Evolutionary conservation across 2,329 filamentous ascomycete genomes (phyloP).

Genomic region (Aureobasidium sp.): DNA sequence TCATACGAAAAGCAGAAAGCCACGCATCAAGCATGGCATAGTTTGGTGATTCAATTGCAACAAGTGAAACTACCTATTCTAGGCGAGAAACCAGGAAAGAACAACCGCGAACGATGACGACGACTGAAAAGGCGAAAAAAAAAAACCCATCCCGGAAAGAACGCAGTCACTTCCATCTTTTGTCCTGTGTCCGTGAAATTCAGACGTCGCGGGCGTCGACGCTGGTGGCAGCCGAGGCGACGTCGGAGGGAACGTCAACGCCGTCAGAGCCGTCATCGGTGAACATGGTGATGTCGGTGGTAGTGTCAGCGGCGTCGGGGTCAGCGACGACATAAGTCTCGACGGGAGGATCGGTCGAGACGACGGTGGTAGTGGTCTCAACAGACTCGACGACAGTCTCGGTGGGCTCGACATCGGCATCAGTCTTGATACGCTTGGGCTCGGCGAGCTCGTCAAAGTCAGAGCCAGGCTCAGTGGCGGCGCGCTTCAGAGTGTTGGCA

Average conservation of each 20-base stretch:
- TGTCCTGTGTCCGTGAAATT: not conserved
- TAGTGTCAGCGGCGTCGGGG: not conserved
- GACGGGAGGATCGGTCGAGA: not conserved
- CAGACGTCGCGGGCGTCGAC: not conserved
- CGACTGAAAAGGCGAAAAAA: no score
- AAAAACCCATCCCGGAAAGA: no score
- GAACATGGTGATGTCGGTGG: not conserved
- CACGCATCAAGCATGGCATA: no score
- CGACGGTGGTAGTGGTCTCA: not conserved
- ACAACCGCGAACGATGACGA: no score
- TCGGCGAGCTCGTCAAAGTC: not conserved
- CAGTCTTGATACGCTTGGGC: not conserved
- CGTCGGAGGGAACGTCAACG: not conserved
- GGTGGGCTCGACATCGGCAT: not conserved
- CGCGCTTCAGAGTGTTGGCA: not conserved
- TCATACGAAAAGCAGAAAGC: no score
- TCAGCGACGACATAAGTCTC: not conserved
- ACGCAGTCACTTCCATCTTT: no score
- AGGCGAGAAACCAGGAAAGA: no score
- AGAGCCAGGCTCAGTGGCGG: not conserved
- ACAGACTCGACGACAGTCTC: not conserved
- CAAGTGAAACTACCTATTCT: no score
- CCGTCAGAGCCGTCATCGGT: not conserved
- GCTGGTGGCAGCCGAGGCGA: not conserved
- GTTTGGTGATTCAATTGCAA: no score